phyloP scores from a whole-genome alignment of 163 green algal genomes.

The Chlorella variabilis region DNA sequence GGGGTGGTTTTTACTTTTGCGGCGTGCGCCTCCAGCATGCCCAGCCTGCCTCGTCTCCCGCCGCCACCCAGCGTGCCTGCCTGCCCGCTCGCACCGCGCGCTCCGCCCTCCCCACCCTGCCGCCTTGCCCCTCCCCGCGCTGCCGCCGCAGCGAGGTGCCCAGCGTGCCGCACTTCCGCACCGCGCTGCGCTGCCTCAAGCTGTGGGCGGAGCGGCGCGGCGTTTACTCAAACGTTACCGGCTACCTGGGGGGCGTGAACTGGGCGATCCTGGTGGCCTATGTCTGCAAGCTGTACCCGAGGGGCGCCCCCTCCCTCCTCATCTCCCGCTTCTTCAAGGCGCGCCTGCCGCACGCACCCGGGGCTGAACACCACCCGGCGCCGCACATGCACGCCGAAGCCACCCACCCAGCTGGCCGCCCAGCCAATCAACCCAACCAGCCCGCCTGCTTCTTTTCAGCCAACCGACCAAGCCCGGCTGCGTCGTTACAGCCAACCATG shows the following conservation, averaged over 20 bases:
- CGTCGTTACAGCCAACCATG: neutral
- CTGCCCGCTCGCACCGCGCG: too few species aligned
- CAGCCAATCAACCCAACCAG: too few species aligned
- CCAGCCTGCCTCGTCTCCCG: too few species aligned
- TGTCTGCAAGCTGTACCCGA: slow-evolving; percentile 94
- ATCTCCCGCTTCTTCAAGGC: slow-evolving; percentile 90
- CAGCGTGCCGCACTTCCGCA: slow-evolving; percentile 68
- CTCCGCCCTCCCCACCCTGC: neutral
- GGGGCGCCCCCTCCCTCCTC: slow-evolving; percentile 69
- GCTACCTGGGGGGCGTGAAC: slow-evolving; percentile 98
- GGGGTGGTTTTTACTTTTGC: too few species aligned
- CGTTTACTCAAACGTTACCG: slow-evolving; percentile 77
- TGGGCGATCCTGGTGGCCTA: slow-evolving; percentile 96
- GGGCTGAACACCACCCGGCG: too few species aligned
- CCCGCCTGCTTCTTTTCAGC: too few species aligned
- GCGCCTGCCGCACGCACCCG: neutral
- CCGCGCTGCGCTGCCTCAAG: slow-evolving; percentile 87
- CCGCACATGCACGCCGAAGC: too few species aligned
- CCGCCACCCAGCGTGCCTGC: too few species aligned
- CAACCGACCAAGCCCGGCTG: too few species aligned
- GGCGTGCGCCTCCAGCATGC: too few species aligned
- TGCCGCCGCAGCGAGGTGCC: slow-evolving; percentile 46
- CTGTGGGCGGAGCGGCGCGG: slow-evolving; percentile 91
- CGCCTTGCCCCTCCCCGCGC: neutral
- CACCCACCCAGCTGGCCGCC: too few species aligned